Conservation (phyloP, 768 basidiomycete genomes). For the Ephemerocybe angulata region DNA sequence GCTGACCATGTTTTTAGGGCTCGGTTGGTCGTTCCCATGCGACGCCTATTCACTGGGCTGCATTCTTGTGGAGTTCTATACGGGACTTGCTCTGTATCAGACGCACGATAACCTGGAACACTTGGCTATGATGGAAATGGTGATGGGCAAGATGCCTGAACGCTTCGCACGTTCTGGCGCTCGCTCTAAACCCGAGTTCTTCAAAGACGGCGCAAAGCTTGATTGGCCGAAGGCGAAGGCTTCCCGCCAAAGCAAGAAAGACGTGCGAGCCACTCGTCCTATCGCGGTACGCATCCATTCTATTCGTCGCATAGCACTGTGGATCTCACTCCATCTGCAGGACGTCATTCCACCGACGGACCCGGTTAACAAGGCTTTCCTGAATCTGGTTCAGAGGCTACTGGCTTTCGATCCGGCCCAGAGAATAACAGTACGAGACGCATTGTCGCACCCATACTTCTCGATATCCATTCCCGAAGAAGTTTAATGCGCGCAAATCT, state of each 20-base stretch:
- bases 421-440: slow-evolving; percentile 84
- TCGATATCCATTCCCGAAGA: slow-evolving; percentile 63
- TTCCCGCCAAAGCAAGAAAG: slow-evolving; percentile 88
- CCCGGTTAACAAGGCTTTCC: slow-evolving; percentile 71
- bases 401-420: slow-evolving; percentile 88
- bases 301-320: slow-evolving; percentile 4
- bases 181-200: slow-evolving; percentile 87
- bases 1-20: slow-evolving; percentile 47
- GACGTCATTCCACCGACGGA: slow-evolving; percentile 83
- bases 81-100: slow-evolving; percentile 97
- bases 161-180: slow-evolving; percentile 74
- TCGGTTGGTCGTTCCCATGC: slow-evolving; percentile 98
- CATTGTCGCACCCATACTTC: slow-evolving; percentile 87
- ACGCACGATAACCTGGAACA: slow-evolving; percentile 99
- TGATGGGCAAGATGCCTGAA: slow-evolving; percentile 97
- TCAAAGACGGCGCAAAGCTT: slow-evolving; percentile 79
- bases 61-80: slow-evolving; percentile 98
- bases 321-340: slow-evolving; percentile 33
- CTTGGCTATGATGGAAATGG: slow-evolving; percentile 99
- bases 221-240: slow-evolving; percentile 92
- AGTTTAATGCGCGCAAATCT: slow-evolving; percentile 38
- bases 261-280: slow-evolving; percentile 80
- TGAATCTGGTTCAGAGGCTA: slow-evolving; percentile 83
- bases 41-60: slow-evolving; percentile 98
- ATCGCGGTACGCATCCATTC: slow-evolving; percentile 54